Percentiles rank a stretch among this genome's conserved stretches.
Conservation (phyloP, 1,284 basidiomycete genomes). For the Sanghuangporus sanghuang region DNA sequence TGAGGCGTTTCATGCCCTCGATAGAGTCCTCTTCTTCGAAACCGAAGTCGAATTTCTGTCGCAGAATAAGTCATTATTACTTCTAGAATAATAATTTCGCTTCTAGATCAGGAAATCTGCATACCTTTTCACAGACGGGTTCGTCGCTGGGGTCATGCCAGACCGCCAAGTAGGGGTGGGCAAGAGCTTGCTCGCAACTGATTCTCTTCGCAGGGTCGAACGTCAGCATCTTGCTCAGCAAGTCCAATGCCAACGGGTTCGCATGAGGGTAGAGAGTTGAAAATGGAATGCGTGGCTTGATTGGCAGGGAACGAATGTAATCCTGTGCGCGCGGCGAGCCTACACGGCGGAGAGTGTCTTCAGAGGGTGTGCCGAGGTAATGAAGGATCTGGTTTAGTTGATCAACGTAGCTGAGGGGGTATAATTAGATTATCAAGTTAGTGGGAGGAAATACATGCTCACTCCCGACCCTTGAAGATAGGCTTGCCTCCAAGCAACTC, state of each 20-base stretch:
- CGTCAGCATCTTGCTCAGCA: slow-evolving; percentile 87
- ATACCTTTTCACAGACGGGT: slow-evolving; percentile 69
- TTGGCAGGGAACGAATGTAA: slow-evolving; percentile 96
- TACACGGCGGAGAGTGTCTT: slow-evolving; percentile 92
- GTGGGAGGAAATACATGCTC: slow-evolving; percentile 14
- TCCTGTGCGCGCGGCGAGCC: slow-evolving; percentile 93
- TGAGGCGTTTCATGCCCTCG: slow-evolving; percentile 95
- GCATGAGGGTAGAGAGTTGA: slow-evolving; percentile 88
- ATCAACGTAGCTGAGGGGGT: slow-evolving; percentile 77
- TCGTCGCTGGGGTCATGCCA: slow-evolving; percentile 97
- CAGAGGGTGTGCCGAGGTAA: slow-evolving; percentile 94
- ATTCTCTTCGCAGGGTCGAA: slow-evolving; percentile 97
- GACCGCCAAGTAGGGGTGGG: slow-evolving; percentile 90
- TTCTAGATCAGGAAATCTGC: slow-evolving; percentile 19
- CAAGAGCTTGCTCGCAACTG: slow-evolving; percentile 91
- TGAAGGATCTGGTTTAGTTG: slow-evolving; percentile 99
- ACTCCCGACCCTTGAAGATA: slow-evolving; percentile 98
- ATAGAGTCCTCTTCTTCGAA: slow-evolving; percentile 97
- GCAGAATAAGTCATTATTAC: not conserved
- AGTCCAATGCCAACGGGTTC: slow-evolving; percentile 90
- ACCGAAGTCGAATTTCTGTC: slow-evolving; percentile 90
- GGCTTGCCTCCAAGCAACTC: slow-evolving; percentile 96
- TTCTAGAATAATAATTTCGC: slow-evolving; percentile 18
- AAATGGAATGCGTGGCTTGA: slow-evolving; percentile 92
- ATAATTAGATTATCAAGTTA: slow-evolving; percentile 3